phyloP scores from a whole-genome alignment of 352 stramenopile genomes.

The Saprolegnia diclina region DNA sequence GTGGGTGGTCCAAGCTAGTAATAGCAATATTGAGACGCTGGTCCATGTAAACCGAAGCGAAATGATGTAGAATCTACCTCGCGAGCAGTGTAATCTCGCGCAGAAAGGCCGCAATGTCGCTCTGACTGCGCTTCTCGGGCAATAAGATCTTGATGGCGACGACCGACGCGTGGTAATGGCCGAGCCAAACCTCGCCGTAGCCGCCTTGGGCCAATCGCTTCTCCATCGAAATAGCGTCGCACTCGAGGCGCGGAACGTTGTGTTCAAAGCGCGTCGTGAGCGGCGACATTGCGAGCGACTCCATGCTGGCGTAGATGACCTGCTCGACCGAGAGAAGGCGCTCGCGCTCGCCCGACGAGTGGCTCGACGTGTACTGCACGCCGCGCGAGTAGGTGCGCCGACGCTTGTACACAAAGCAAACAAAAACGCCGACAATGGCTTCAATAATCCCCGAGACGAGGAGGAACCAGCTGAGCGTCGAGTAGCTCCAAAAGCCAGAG shows the following conservation, averaged over 20 bases:
- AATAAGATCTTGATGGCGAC: constrained; percentile 56
- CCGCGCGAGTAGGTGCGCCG: not conserved
- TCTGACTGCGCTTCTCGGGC: constrained; percentile 33
- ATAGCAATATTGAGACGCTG: not conserved
- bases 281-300: not conserved
- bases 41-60: not conserved
- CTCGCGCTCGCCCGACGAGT: constrained; percentile 19
- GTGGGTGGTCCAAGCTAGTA: constrained; percentile 35
- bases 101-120: constrained; percentile 41
- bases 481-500: constrained; percentile 11
- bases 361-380: not conserved
- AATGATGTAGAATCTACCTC: not conserved
- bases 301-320: constrained; percentile 21
- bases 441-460: constrained; percentile 12
- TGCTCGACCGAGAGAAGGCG: constrained; percentile 16
- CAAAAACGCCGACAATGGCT: constrained; percentile 10
- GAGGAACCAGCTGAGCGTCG: constrained; percentile 10
- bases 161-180: constrained; percentile 32
- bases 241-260: constrained; percentile 1
- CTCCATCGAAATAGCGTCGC: constrained; percentile 14
- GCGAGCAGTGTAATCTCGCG: constrained; percentile 47
- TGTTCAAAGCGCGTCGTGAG: not conserved
- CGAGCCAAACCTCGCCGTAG: constrained; percentile 53
- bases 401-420: constrained; percentile 4
- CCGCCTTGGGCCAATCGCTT: constrained; percentile 31